A percentile compares a stretch with the other conserved stretches of the same genome.
These are phyloP conservation scores for Blastocystis sp. DNA, from an alignment of 352 stramenopile species.

Conservation along the genomic window DNA sequence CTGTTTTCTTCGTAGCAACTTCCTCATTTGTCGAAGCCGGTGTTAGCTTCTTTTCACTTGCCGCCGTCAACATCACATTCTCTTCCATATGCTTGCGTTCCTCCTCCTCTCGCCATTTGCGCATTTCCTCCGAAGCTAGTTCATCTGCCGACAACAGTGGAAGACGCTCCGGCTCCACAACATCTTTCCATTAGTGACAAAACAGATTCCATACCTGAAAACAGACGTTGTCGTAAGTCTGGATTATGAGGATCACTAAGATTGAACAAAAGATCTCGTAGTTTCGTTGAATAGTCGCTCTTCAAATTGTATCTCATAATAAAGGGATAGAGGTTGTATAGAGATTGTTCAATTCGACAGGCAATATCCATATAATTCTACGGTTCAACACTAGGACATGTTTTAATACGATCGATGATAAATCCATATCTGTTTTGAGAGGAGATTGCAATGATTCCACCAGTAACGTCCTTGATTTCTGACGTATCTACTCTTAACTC, in stretches of 20 bases:
- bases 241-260: conserved; percentile 26
- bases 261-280: conserved; percentile 32
- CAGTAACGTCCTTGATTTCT: background rate
- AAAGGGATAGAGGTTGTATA: conserved; percentile 57
- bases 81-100: conserved; percentile 44
- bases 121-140: conserved; percentile 9
- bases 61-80: conserved; percentile 39
- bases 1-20: background rate
- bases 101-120: conserved; percentile 54
- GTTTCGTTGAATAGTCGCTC: conserved; percentile 21
- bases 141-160: conserved; percentile 24
- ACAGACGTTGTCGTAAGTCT: conserved; percentile 24
- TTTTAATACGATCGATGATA: background rate
- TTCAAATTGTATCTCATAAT: background rate
- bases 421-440: conserved; percentile 7
- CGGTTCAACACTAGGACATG: background rate
- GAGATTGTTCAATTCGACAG: conserved; percentile 49
- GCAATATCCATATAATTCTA: conserved; percentile 34
- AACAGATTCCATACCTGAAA: background rate
- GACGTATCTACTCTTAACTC: conserved; percentile 1
- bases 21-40: background rate
- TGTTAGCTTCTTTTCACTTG: background rate
- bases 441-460: background rate
- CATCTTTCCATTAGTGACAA: background rate
- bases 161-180: conserved; percentile 41